Evolutionary conservation across 768 basidiomycete species (phyloP).

Genomic region (Lentinula boryana): DNA sequence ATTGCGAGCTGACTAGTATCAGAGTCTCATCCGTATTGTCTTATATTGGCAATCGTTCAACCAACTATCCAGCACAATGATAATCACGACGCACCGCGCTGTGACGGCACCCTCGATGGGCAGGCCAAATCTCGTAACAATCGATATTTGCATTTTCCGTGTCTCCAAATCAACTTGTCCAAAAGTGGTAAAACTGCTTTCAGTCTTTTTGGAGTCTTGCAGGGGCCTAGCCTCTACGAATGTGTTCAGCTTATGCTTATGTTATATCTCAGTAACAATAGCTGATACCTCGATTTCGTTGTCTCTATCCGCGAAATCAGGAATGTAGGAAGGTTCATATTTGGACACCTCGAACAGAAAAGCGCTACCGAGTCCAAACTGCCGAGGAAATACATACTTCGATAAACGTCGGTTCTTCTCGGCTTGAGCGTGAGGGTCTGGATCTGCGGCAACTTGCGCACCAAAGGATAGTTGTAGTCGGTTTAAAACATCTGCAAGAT

Average conservation of each 20-base stretch:
- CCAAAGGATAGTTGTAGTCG: conserved; percentile 33
- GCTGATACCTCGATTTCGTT: conserved; percentile 57
- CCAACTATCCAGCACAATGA: not conserved
- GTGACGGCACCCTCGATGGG: conserved; percentile 60
- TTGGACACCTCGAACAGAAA: conserved; percentile 32
- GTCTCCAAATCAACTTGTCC: conserved; percentile 60
- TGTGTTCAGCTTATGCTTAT: conserved; percentile 44
- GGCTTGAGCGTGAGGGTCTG: conserved; percentile 24
- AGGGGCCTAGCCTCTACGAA: conserved; percentile 30
- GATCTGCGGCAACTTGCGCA: conserved; percentile 11
- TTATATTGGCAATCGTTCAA: conserved; percentile 35
- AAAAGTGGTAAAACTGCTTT: conserved; percentile 47
- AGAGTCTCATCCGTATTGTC: conserved; percentile 50
- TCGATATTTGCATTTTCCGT: conserved; percentile 65
- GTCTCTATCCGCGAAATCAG: conserved; percentile 58
- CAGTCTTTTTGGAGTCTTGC: conserved; percentile 73
- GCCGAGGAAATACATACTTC: conserved; percentile 83
- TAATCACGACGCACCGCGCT: not conserved
- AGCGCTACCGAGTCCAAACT: conserved; percentile 60
- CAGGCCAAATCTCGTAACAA: conserved; percentile 61
- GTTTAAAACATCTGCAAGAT: conserved; percentile 57
- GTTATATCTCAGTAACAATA: conserved; percentile 12
- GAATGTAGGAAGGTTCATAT: conserved; percentile 27
- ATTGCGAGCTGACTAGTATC: conserved; percentile 45
- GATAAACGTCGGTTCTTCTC: conserved; percentile 56